Conservation (phyloP, 2,329 filamentous ascomycete genomes). For the Pezicula radicicola region DNA sequence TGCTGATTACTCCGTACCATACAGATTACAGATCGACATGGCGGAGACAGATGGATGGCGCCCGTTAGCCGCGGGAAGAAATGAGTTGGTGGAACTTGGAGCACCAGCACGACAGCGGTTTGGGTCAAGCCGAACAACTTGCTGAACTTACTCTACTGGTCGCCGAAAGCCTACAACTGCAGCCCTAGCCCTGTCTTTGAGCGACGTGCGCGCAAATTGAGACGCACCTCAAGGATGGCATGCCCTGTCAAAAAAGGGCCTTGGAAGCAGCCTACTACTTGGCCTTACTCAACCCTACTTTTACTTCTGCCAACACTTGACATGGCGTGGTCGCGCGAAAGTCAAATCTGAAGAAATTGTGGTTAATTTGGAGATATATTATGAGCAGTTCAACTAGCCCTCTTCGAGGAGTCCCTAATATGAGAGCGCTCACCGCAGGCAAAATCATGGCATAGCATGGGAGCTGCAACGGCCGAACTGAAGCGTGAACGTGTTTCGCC, state of each 20-base stretch:
- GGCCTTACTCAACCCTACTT: too few relatives aligned
- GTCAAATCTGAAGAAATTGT: too few relatives aligned
- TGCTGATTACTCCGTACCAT: neutral
- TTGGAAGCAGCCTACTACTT: neutral
- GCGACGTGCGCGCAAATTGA: neutral
- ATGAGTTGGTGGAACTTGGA: neutral
- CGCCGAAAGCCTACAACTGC: neutral
- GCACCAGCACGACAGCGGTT: neutral
- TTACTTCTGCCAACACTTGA: too few relatives aligned
- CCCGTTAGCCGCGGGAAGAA: slow-evolving; percentile 10
- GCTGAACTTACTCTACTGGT: neutral
- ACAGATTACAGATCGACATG: neutral
- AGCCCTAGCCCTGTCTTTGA: neutral
- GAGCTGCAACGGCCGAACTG: slow-evolving; percentile 4
- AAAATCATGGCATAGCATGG: too few relatives aligned
- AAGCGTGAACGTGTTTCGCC: neutral
- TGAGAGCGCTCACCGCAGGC: too few relatives aligned
- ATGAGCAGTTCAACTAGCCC: too few relatives aligned
- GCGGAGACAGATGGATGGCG: slow-evolving; percentile 6
- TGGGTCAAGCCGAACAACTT: too few relatives aligned
- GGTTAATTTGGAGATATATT: too few relatives aligned
- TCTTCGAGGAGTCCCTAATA: too few relatives aligned
- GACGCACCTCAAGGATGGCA: slow-evolving; percentile 7
- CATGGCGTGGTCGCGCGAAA: too few relatives aligned
- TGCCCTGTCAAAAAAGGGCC: slow-evolving; percentile 6